These are phyloP conservation scores for Nematodospora anomalae DNA, from an alignment of 1,139 yeast genomes.

Conservation along the genomic window DNA sequence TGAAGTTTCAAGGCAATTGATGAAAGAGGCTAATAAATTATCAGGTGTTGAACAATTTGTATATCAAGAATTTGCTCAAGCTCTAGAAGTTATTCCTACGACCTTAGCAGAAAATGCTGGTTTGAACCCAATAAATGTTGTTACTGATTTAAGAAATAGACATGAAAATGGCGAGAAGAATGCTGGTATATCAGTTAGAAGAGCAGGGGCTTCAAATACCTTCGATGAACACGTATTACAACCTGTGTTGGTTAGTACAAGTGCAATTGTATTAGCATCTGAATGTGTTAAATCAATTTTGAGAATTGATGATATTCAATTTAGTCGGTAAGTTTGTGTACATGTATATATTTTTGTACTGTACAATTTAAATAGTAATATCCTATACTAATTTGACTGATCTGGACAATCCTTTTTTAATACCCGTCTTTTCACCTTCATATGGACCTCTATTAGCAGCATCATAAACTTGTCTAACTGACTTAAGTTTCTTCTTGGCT, in stretches of 20 bases:
- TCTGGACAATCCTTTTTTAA: conserved; percentile 85
- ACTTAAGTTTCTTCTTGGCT: conserved; percentile 91
- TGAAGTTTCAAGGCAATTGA: conserved; percentile 80
- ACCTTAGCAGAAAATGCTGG: conserved; percentile 99
- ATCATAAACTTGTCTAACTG: conserved; percentile 85
- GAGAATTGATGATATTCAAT: conserved; percentile 93
- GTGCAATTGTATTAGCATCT: conserved; percentile 91
- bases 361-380: not conserved
- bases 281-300: conserved; percentile 94
- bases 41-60: conserved; percentile 94
- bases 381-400: conserved; percentile 68
- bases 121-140: conserved; percentile 88
- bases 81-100: conserved; percentile 93
- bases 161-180: conserved; percentile 89
- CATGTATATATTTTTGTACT: conserved; percentile 1
- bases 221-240: conserved; percentile 93
- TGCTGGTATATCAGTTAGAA: conserved; percentile 95
- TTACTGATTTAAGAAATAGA: conserved; percentile 88
- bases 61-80: conserved; percentile 94
- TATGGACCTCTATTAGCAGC: conserved; percentile 73
- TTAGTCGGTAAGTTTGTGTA: conserved; percentile 29
- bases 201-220: conserved; percentile 91
- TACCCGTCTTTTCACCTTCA: conserved; percentile 96
- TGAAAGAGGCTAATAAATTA: conserved; percentile 73
- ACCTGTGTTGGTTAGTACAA: conserved; percentile 91